Conservation (phyloP, 169 alveolate species). For the Amoebophrya sp. region DNA sequence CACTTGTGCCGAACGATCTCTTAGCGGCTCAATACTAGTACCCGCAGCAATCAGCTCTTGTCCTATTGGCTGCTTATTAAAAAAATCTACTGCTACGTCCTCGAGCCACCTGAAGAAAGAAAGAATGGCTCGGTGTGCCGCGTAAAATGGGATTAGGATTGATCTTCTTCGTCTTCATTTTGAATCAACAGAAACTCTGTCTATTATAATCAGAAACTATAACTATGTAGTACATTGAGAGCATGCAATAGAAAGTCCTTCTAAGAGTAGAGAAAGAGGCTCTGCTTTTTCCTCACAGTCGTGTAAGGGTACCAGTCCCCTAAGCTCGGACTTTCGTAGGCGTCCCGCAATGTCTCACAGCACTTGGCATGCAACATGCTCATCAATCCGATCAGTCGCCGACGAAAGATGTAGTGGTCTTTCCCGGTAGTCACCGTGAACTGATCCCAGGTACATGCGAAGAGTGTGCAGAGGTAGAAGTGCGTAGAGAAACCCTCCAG, state of each 20-base stretch:
- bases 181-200: no score
- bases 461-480: not conserved
- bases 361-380: not conserved
- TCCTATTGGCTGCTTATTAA: not conserved
- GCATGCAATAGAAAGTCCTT: no score
- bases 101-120: no score
- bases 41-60: not conserved
- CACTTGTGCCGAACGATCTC: not conserved
- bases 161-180: no score
- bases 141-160: no score
- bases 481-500: not conserved
- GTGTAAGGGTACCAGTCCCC: conserved; percentile 1
- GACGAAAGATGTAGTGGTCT: not conserved
- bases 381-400: not conserved
- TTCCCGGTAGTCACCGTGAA: conserved; percentile 19
- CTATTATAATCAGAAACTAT: no score
- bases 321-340: not conserved
- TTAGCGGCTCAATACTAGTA: not conserved
- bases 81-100: not conserved
- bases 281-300: no score
- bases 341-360: not conserved
- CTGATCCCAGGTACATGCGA: not conserved
- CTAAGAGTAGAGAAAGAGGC: no score
- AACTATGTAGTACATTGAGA: no score
- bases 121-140: no score